These are phyloP conservation scores for Colletotrichum karsti DNA, from an alignment of 2,329 filamentous ascomycete species.

Conservation along the genomic window DNA sequence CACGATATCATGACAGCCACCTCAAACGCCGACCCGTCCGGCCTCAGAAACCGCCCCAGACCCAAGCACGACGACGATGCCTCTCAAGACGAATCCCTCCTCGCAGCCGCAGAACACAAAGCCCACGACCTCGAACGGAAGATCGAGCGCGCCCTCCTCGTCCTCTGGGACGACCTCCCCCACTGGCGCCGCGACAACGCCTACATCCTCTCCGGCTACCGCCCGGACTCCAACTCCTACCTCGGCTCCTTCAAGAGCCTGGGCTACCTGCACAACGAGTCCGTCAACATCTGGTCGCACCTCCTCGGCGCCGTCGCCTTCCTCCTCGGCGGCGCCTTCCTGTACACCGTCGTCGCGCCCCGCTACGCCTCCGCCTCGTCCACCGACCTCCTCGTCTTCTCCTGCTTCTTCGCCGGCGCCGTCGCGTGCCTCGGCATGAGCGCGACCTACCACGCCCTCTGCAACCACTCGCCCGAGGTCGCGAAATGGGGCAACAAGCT, in stretches of 20 bases:
- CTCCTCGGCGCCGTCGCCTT: conserved; percentile 72
- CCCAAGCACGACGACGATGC: neutral
- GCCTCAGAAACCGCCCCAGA: conserved; percentile 8
- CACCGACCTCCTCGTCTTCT: conserved; percentile 76
- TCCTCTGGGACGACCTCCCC: conserved; percentile 67
- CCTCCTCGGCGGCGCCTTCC: conserved; percentile 54
- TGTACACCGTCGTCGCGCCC: conserved; percentile 67
- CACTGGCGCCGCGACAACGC: conserved; percentile 68
- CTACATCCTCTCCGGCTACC: conserved; percentile 64
- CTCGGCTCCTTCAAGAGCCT: conserved; percentile 54
- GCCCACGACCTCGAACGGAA: conserved; percentile 43
- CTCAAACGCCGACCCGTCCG: neutral
- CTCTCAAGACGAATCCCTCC: conserved; percentile 11
- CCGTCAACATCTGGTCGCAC: conserved; percentile 71
- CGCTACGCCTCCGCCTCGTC: conserved; percentile 70
- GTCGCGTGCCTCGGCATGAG: conserved; percentile 81
- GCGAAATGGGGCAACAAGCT: conserved; percentile 89
- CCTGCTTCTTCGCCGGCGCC: conserved; percentile 82
- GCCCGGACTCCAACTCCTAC: conserved; percentile 59
- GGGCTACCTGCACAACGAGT: conserved; percentile 67
- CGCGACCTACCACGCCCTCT: conserved; percentile 84
- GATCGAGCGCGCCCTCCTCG: conserved; percentile 50
- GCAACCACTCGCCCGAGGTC: conserved; percentile 83
- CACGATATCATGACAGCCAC: neutral
- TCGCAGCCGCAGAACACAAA: conserved; percentile 36